Percentiles rank a stretch among this genome's conserved stretches.
phyloP scores from a whole-genome alignment of 2,329 filamentous ascomycete genomes.

The Diaporthe velutina region DNA sequence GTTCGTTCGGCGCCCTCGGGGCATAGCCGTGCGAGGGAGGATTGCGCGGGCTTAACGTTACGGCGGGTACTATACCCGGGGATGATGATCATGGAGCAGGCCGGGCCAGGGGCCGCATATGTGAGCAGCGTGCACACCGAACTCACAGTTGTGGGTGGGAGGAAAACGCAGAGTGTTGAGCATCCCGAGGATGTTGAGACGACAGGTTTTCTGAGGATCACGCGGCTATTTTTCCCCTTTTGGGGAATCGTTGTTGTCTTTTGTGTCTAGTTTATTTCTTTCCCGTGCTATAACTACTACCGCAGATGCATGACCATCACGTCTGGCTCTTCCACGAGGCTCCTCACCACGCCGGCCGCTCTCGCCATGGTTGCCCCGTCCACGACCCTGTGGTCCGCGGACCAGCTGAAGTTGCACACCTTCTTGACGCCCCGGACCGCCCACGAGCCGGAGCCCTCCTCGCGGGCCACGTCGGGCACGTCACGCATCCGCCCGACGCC shows the following conservation, averaged over 20 bases:
- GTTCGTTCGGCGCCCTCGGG: constrained; percentile 14
- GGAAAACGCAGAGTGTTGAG: neutral
- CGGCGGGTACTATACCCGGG: constrained; percentile 8
- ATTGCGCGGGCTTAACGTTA: neutral
- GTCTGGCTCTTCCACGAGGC: constrained; percentile 86
- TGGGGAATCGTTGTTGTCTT: neutral
- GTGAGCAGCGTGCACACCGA: constrained; percentile 6
- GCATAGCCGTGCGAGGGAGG: constrained; percentile 4
- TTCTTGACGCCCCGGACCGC: constrained; percentile 59
- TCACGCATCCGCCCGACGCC: constrained; percentile 86
- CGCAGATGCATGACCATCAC: constrained; percentile 86
- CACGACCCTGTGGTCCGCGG: constrained; percentile 92
- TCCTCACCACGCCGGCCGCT: constrained; percentile 84
- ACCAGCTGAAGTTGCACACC: constrained; percentile 94
- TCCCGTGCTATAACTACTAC: constrained; percentile 61
- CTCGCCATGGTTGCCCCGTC: constrained; percentile 96
- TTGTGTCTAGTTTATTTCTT: neutral
- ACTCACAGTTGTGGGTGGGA: neutral
- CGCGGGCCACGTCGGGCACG: constrained; percentile 80
- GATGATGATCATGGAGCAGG: neutral
- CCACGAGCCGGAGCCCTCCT: constrained; percentile 72
- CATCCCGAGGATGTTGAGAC: constrained; percentile 1
- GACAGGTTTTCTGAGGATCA: neutral
- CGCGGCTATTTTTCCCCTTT: neutral
- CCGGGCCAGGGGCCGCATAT: constrained; percentile 15